These are phyloP conservation scores for Tylopilus orsonianus DNA, from an alignment of 1,284 basidiomycete species.

Conservation along the genomic window DNA sequence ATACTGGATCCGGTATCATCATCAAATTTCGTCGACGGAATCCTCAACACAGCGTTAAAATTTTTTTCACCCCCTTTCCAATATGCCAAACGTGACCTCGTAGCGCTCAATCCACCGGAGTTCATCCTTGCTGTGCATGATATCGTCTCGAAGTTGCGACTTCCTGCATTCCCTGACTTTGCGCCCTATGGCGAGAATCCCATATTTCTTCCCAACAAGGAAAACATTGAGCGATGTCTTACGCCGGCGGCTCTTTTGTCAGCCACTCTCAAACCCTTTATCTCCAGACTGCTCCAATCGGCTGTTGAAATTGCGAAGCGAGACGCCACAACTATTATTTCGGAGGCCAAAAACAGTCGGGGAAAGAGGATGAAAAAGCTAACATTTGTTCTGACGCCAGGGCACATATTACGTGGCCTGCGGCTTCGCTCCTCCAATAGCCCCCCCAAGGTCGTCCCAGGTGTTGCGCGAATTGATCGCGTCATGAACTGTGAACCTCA, in stretches of 20 bases:
- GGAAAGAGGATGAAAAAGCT: slow-evolving; percentile 30
- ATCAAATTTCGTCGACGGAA: not conserved
- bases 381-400: slow-evolving; percentile 36
- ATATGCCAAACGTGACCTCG: slow-evolving; percentile 24
- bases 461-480: slow-evolving; percentile 7
- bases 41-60: slow-evolving; percentile 10
- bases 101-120: slow-evolving; percentile 26
- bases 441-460: not conserved
- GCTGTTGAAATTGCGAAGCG: slow-evolving; percentile 31
- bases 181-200: slow-evolving; percentile 6
- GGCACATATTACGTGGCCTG: slow-evolving; percentile 39
- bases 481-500: no score
- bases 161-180: slow-evolving; percentile 24
- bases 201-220: slow-evolving; percentile 11
- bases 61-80: slow-evolving; percentile 12
- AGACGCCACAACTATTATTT: slow-evolving; percentile 23
- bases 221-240: slow-evolving; percentile 18
- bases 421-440: slow-evolving; percentile 11
- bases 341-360: slow-evolving; percentile 17
- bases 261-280: slow-evolving; percentile 29
- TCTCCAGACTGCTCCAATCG: slow-evolving; percentile 28
- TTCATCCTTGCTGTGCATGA: slow-evolving; percentile 30
- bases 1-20: slow-evolving; percentile 7
- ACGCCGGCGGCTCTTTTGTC: slow-evolving; percentile 34
- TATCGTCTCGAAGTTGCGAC: slow-evolving; percentile 18